Conservation (phyloP, 345 rosid species). For the Turritis glabra region DNA sequence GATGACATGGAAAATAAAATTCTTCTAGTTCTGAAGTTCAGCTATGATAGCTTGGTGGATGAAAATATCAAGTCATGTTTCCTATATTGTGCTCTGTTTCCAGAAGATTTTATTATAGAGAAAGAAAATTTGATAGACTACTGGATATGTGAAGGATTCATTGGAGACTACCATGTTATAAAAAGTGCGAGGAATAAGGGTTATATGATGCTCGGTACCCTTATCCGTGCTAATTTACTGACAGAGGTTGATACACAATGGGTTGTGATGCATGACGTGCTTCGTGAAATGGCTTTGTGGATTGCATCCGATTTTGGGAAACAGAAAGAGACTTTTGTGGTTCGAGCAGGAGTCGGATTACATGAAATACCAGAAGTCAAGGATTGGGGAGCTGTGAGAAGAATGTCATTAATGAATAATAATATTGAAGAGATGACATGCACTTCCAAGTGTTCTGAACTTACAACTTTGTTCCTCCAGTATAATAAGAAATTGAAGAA, state of each 20-base stretch:
- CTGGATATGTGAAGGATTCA: neutral
- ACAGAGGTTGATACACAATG: rapidly evolving
- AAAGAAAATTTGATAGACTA: neutral
- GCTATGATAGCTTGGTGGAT: neutral
- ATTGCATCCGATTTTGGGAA: conserved; percentile 10
- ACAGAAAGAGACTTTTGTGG: neutral
- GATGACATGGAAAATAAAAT: neutral
- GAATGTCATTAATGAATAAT: conserved; percentile 27
- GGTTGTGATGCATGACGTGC: neutral
- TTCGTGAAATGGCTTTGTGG: neutral
- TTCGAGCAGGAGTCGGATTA: neutral
- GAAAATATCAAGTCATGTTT: neutral
- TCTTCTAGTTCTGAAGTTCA: neutral
- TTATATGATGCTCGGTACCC: neutral
- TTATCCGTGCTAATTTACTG: neutral
- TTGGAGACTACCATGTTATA: neutral
- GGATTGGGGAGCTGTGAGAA: neutral
- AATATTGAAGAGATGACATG: conserved; percentile 3
- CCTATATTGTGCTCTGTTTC: neutral
- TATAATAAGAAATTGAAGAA: neutral
- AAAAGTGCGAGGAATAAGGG: neutral
- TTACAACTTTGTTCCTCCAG: conserved; percentile 20
- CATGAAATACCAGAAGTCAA: neutral
- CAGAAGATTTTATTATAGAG: neutral
- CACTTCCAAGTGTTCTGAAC: conserved; percentile 8